A percentile compares a stretch with the other conserved stretches of the same genome.
These are phyloP conservation scores for Colletotrichum tamarilloi DNA, from an alignment of 2,329 filamentous ascomycete species.

Conservation along the genomic window DNA sequence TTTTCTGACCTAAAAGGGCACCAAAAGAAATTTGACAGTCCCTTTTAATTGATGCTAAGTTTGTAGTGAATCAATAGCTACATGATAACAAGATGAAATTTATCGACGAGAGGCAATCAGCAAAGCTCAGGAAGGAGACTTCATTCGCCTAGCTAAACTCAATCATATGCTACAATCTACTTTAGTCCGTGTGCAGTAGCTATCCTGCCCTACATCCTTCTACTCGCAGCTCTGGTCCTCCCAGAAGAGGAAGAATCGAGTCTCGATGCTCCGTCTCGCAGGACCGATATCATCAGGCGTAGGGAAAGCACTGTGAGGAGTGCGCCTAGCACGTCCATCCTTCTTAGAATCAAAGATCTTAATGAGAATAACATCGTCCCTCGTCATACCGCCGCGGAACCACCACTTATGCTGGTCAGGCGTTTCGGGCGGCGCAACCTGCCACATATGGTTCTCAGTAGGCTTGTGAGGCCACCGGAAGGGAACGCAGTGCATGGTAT, in stretches of 20 bases:
- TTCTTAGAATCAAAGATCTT: slow-evolving; percentile 71
- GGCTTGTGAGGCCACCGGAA: slow-evolving; percentile 42
- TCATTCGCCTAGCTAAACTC: neutral
- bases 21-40: too few relatives aligned
- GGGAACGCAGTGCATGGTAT: slow-evolving; percentile 20
- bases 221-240: slow-evolving; percentile 18
- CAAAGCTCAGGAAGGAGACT: neutral
- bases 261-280: slow-evolving; percentile 14
- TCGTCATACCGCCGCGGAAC: slow-evolving; percentile 61
- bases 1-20: neutral
- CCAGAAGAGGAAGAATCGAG: slow-evolving; percentile 22
- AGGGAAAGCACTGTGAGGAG: slow-evolving; percentile 82
- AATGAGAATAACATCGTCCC: slow-evolving; percentile 66
- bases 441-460: slow-evolving; percentile 48
- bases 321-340: slow-evolving; percentile 62
- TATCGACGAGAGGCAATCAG: too few relatives aligned
- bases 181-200: too few relatives aligned
- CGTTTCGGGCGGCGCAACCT: slow-evolving; percentile 41
- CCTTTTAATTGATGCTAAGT: too few relatives aligned
- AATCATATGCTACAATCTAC: neutral
- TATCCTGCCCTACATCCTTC: slow-evolving; percentile 38
- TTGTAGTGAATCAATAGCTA: too few relatives aligned
- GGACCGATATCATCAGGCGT: slow-evolving; percentile 73
- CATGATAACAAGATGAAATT: too few relatives aligned
- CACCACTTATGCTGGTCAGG: slow-evolving; percentile 57